Base-by-base conservation (phyloP, 2,329 filamentous ascomycete species). In the Colletotrichum sp. region DNA sequence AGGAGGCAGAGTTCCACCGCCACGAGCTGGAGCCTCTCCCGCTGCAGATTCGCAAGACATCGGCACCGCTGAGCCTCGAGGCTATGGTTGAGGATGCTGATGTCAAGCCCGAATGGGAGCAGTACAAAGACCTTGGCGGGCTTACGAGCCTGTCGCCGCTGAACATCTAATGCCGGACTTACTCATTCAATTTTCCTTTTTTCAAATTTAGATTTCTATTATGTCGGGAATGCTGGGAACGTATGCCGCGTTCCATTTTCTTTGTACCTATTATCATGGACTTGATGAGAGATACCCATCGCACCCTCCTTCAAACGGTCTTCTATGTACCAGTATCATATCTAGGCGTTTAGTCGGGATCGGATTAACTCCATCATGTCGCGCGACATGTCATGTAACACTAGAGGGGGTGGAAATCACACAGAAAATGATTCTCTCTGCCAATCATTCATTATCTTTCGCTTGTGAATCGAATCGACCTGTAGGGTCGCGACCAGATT, bases 71-170 rank as follows among this genome's bases (percentile, higher is more conserved):
- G 13, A 66, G 77, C 7, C 73, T 72, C 26, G 76, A 76, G 67
- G 26, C 43, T 28, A 10, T 63, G 34, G 32, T 61, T 6, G 60
- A 52, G 12, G 79, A 80, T 24, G 79, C 79, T 36, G 78, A 80
- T 24, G 79, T 78, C 34, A 79, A 83, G 72, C 82, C 85, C 5
- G 84, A 84, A 6, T 89, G 87, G 87, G 87, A 87, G 77, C 86
- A 88, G 79, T 89, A 87, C 75, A 82, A 83, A 32, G 86, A 87
- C 15, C 79, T 89, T 6, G 88, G 88, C 39, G 88, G 88, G 0
- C 78, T 88, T 63, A 88, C 84, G 3, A 36, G 70, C 28, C 39
- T 63, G 3, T 57, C 69, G 24, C 70, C 76, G 12, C 10, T 76
- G 57, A 68, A 76, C 8, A 68, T 76, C 5, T 76, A 21, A 52